Evolutionary conservation across 2,329 filamentous ascomycete genomes (phyloP).

Genomic region (Phyllachora maydis): DNA sequence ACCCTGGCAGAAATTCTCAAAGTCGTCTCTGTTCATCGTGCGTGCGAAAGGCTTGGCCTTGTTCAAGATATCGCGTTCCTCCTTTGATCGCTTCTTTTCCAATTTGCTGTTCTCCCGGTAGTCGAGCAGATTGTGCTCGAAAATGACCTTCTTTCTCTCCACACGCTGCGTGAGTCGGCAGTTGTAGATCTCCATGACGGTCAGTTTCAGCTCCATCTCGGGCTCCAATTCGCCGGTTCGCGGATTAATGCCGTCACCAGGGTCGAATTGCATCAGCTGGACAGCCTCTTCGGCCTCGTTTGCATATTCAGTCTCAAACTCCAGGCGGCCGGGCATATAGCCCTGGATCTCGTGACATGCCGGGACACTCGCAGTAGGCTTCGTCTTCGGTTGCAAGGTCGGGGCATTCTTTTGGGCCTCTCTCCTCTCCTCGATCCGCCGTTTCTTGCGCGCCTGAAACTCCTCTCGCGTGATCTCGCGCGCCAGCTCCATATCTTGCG

Average conservation of each 20-base stretch:
- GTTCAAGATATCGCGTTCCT: slow-evolving; percentile 77
- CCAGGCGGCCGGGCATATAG: slow-evolving; percentile 92
- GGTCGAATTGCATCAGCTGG: slow-evolving; percentile 95
- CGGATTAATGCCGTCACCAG: slow-evolving; percentile 79
- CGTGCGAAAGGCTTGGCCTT: slow-evolving; percentile 91
- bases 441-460: slow-evolving; percentile 84
- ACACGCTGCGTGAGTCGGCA: slow-evolving; percentile 74
- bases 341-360: slow-evolving; percentile 96
- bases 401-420: slow-evolving; percentile 71
- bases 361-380: slow-evolving; percentile 86
- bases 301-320: slow-evolving; percentile 94
- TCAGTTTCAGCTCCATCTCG: slow-evolving; percentile 93
- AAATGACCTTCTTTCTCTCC: slow-evolving; percentile 89
- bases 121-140: slow-evolving; percentile 83
- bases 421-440: slow-evolving; percentile 78
- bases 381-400: slow-evolving; percentile 74
- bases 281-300: slow-evolving; percentile 98
- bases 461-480: slow-evolving; percentile 73
- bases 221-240: slow-evolving; percentile 73
- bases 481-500: slow-evolving; percentile 57
- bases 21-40: slow-evolving; percentile 91
- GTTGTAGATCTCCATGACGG: slow-evolving; percentile 97
- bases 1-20: slow-evolving; percentile 66
- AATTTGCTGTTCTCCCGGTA: slow-evolving; percentile 77
- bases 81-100: slow-evolving; percentile 91